phyloP scores from a whole-genome alignment of 2,329 filamentous ascomycete genomes.

The Fusarium tupiense region DNA sequence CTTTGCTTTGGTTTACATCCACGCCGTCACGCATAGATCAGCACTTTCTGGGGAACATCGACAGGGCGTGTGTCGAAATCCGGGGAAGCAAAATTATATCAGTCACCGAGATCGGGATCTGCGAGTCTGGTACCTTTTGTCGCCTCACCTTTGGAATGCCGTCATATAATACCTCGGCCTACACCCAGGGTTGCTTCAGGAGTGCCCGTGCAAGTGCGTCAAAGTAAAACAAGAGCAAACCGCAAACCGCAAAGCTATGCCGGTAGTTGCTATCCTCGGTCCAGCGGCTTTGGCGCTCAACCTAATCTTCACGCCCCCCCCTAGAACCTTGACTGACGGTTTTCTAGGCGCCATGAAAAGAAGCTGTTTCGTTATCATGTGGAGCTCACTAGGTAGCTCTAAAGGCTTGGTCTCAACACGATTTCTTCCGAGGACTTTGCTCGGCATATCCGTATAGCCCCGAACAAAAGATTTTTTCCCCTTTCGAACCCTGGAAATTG shows the following conservation, averaged over 20 bases:
- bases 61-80: conserved; percentile 29
- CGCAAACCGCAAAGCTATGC: background rate
- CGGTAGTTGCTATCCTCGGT: conserved; percentile 37
- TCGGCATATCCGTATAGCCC: conserved; percentile 26
- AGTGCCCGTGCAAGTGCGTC: background rate
- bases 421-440: conserved; percentile 29
- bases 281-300: conserved; percentile 37
- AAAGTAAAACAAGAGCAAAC: conserved; percentile 5
- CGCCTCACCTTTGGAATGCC: conserved; percentile 18
- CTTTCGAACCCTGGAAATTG: conserved; percentile 4
- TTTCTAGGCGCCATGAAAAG: conserved; percentile 21
- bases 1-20: conserved; percentile 16
- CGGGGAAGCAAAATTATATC: conserved; percentile 24
- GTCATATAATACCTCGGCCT: conserved; percentile 12
- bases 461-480: conserved; percentile 14
- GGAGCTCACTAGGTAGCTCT: conserved; percentile 8
- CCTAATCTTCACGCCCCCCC: conserved; percentile 28
- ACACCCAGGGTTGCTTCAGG: conserved; percentile 13
- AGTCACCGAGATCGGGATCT: conserved; percentile 31
- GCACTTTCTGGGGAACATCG: conserved; percentile 26
- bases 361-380: conserved; percentile 18
- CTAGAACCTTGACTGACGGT: conserved; percentile 10
- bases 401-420: conserved; percentile 15
- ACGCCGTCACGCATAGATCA: conserved; percentile 20
- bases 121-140: conserved; percentile 9